Base-by-base conservation (phyloP, 768 basidiomycete genomes). In the Mycena sanguinolenta region DNA sequence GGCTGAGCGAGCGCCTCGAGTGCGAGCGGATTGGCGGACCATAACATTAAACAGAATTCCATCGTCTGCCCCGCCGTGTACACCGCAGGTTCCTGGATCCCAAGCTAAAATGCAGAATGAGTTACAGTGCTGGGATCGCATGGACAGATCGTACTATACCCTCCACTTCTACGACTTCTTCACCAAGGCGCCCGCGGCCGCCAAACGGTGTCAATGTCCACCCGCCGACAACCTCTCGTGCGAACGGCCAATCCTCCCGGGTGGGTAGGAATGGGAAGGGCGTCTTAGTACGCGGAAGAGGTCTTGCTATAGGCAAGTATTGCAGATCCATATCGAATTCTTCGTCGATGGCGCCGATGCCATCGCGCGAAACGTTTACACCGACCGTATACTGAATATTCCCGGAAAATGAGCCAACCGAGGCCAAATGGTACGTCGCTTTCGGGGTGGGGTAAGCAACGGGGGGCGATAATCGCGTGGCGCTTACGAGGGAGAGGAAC, bases 131-230 rank as follows among this genome's bases (percentile, higher is more conserved):
- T 6, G 27, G 19, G 27, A 53, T 30, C 52, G 16, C 6, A 9
- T 8, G 12, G 13, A 55, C 8, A 27, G 32, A 14, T 32, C 66
- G 21, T 28, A 72, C 71, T 9, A 69, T 69, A 21, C 72, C 72
- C 64, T 69, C 72, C 12, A 73, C 3, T 28, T 74, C 69, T 0
- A 71, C 69, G 7, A 67, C n/a, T 39, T 74, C 65, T 30, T 71
- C 73, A 10, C 70, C 69, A 1, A 73, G 36, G n/a, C 70, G 54
- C 6, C 73, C 73, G 9, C 73, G 49, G 27, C 73, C 70, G 12
- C 73, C 73, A 38, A 74, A 71, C 7, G 69, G 70, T 46, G 73
- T 74, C 23, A 74, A 57, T 17, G 66, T 71, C 73, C 70, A 74
- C 17, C 73, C 73, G n/a, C 66, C 69, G 10, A 71, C 69, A 19